Conservation (phyloP, 352 stramenopile species). For the Phytophthora pluvialis region DNA sequence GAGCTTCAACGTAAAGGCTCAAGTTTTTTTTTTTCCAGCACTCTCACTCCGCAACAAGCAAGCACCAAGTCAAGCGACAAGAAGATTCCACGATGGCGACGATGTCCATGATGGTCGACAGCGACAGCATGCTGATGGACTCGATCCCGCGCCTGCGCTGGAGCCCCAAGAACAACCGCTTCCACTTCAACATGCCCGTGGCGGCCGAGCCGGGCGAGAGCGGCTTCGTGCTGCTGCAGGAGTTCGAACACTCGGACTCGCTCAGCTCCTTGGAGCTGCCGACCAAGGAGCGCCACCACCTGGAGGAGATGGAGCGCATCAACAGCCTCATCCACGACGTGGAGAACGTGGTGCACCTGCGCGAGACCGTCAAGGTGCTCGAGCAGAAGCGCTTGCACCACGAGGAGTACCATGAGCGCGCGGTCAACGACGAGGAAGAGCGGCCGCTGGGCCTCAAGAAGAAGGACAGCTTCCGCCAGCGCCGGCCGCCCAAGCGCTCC, state of each 20-base stretch:
- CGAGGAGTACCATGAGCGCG: conserved; percentile 68
- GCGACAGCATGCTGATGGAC: conserved; percentile 46
- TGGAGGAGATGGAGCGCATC: conserved; percentile 80
- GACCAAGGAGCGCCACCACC: conserved; percentile 56
- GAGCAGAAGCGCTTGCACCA: conserved; percentile 68
- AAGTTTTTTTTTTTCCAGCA: conserved; percentile 8
- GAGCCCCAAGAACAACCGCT: conserved; percentile 75
- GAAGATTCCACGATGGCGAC: conserved; percentile 40
- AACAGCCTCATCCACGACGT: conserved; percentile 78
- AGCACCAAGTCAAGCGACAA: conserved; percentile 33
- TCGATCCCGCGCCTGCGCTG: conserved; percentile 77
- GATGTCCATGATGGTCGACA: conserved; percentile 55
- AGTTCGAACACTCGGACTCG: conserved; percentile 66
- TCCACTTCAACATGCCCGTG: conserved; percentile 77
- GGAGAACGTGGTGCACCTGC: conserved; percentile 70
- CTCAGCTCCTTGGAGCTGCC: conserved; percentile 49
- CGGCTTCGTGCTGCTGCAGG: conserved; percentile 77
- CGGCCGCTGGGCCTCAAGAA: conserved; percentile 51
- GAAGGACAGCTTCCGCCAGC: conserved; percentile 52
- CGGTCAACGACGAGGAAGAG: conserved; percentile 58
- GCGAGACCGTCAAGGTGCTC: conserved; percentile 61
- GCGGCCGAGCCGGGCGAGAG: conserved; percentile 60
- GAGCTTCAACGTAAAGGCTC: neutral
- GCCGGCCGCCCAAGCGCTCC: conserved; percentile 49
- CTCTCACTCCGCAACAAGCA: conserved; percentile 34